Conservation (phyloP, 169 alveolate genomes). For the Eimeria maxima region DNA sequence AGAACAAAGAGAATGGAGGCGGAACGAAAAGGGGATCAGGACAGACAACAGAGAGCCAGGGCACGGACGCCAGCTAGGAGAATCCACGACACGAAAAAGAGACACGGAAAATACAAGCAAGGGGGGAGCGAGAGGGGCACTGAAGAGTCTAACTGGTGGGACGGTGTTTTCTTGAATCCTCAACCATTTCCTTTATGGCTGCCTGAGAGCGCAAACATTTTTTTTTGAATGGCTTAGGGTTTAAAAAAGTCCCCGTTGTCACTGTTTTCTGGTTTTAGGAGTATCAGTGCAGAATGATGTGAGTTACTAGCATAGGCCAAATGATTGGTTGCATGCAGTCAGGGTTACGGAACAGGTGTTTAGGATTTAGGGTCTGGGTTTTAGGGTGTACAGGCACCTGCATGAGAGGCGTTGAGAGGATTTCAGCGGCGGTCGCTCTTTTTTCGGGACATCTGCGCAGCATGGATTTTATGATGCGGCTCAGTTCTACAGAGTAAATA, state of each 20-base stretch:
- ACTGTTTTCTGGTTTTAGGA: too few species aligned
- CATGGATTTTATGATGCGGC: conserved; percentile 35
- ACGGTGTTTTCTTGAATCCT: conserved; percentile 2
- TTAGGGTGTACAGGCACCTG: conserved; percentile 61
- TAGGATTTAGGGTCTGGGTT: background rate
- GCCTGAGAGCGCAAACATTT: conserved; percentile 36
- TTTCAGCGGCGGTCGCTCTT: conserved; percentile 84
- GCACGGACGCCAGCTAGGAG: background rate
- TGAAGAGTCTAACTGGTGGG: background rate
- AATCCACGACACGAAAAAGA: background rate
- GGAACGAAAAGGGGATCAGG: background rate
- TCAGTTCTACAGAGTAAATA: conserved; percentile 71
- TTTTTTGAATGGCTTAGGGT: background rate
- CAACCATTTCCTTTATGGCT: conserved; percentile 66
- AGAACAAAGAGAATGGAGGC: background rate
- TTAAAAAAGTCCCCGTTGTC: background rate
- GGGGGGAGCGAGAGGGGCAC: background rate
- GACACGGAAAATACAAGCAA: background rate
- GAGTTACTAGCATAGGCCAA: too few species aligned
- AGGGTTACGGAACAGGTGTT: background rate
- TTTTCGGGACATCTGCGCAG: conserved; percentile 47
- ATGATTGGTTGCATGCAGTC: background rate
- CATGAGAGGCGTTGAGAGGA: conserved; percentile 72
- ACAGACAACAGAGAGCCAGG: background rate
- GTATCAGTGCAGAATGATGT: background rate